Conservation (phyloP, 371 early-diverging fungal species). For the Mortierella sp. region DNA sequence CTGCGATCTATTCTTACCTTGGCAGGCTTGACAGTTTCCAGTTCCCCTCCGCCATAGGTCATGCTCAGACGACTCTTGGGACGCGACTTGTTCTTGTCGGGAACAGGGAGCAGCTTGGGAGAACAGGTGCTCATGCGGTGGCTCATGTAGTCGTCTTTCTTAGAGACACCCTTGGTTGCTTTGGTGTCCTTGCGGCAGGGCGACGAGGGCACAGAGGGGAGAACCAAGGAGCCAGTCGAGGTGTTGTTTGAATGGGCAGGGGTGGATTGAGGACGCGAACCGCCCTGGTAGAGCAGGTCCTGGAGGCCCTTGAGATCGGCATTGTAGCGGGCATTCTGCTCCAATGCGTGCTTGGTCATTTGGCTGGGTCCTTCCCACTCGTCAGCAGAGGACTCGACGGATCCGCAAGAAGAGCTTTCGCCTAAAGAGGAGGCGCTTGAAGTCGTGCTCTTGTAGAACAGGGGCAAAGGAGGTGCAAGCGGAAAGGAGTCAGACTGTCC, state of each 20-base stretch:
- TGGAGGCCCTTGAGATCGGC: constrained; percentile 47
- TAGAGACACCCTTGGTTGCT: constrained; percentile 16
- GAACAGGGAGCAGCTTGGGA: constrained; percentile 25
- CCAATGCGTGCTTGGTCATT: constrained; percentile 34
- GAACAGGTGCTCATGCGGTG: constrained; percentile 49
- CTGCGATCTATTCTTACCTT: constrained; percentile 36
- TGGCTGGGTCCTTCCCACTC: constrained; percentile 42
- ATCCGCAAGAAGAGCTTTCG: constrained; percentile 41
- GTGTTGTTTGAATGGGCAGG: constrained; percentile 46
- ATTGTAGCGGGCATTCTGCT: constrained; percentile 39
- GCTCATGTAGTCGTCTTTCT: constrained; percentile 55
- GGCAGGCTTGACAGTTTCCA: constrained; percentile 50
- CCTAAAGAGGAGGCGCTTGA: constrained; percentile 43
- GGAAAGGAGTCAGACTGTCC: constrained; percentile 8
- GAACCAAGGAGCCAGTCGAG: constrained; percentile 38
- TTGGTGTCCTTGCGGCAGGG: constrained; percentile 23
- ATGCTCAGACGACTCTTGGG: constrained; percentile 51
- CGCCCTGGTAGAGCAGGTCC: constrained; percentile 25
- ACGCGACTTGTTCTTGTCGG: constrained; percentile 32
- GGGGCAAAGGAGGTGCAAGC: constrained; percentile 42
- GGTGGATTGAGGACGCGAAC: constrained; percentile 5
- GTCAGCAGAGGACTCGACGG: constrained; percentile 46
- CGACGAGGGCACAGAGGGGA: constrained; percentile 7
- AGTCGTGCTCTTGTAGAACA: constrained; percentile 39
- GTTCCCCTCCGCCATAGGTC: constrained; percentile 52